Evolutionary conservation across 1,284 basidiomycete species (phyloP).

Genomic region (Amylostereum areolatum): DNA sequence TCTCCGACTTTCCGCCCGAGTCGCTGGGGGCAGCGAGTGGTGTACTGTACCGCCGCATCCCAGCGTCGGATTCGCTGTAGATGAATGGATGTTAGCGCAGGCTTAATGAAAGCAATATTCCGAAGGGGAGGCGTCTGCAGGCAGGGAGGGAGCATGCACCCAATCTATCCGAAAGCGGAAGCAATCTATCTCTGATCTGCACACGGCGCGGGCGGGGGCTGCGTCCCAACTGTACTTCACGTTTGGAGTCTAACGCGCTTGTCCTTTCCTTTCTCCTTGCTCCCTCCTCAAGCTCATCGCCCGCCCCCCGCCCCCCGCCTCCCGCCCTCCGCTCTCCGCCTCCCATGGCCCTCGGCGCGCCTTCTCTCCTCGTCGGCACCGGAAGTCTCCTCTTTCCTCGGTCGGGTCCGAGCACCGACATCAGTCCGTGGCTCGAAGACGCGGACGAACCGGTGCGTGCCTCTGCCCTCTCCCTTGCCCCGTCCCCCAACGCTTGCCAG

Average conservation of each 20-base stretch:
- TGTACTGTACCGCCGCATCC: too few relatives aligned
- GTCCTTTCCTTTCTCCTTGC: slow-evolving; percentile 5
- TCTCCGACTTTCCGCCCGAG: too few relatives aligned
- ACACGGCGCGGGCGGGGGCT: too few relatives aligned
- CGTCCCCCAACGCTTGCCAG: slow-evolving; percentile 8
- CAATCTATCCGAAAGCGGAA: too few relatives aligned
- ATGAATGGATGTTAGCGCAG: too few relatives aligned
- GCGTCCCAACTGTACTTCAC: too few relatives aligned
- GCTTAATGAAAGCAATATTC: too few relatives aligned
- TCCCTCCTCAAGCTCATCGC: neutral
- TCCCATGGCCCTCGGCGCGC: slow-evolving; percentile 10
- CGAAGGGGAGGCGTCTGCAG: too few relatives aligned
- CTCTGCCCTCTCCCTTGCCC: slow-evolving; percentile 13
- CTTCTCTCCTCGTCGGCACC: slow-evolving; percentile 6
- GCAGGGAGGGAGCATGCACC: too few relatives aligned
- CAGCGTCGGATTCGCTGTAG: too few relatives aligned
- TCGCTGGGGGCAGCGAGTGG: too few relatives aligned
- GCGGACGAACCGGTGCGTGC: slow-evolving; percentile 11
- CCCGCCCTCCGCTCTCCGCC: neutral
- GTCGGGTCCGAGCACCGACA: neutral
- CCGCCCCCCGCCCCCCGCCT: neutral
- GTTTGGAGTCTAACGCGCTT: neutral
- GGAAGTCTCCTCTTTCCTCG: slow-evolving; percentile 1
- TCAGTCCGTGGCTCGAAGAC: slow-evolving; percentile 2
- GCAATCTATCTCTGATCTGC: too few relatives aligned